Conservation (phyloP, 192 early-diverging fungal genomes). For the Paraglomus occultum region DNA sequence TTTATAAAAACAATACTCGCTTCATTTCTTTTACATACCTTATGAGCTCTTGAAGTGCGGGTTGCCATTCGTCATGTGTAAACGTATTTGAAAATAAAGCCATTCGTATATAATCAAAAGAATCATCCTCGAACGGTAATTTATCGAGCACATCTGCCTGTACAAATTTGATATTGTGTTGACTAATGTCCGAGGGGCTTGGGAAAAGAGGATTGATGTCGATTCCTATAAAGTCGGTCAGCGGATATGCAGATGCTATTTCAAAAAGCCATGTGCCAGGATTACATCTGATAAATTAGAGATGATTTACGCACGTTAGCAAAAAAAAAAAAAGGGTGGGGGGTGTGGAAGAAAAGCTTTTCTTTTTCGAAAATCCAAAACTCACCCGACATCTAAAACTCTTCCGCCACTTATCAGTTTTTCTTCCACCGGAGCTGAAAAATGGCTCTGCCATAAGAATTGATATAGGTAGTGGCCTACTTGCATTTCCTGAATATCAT, state of each 20-base stretch:
- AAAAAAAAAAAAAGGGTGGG: no score
- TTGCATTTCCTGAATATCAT: no score
- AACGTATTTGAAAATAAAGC: neutral
- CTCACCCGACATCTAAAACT: conserved; percentile 19
- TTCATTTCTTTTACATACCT: neutral
- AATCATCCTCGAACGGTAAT: conserved; percentile 23
- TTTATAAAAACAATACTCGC: neutral
- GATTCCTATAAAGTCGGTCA: conserved; percentile 19
- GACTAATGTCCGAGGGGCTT: conserved; percentile 17
- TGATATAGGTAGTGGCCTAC: neutral
- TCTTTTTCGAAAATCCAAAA: no score
- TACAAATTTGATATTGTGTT: conserved; percentile 9
- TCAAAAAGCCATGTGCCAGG: conserved; percentile 22
- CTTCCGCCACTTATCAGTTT: neutral
- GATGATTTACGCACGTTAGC: neutral
- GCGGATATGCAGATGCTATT: neutral
- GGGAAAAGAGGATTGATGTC: conserved; percentile 26
- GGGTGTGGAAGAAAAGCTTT: no score
- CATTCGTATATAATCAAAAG: conserved; percentile 11
- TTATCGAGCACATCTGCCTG: neutral
- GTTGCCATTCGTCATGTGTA: neutral
- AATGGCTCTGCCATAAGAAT: conserved; percentile 8
- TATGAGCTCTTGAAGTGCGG: neutral
- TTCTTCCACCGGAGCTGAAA: conserved; percentile 15
- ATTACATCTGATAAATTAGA: neutral